Evolutionary conservation across 2,329 filamentous ascomycete species (phyloP), one percentile per base, ranked within the genome.

Genomic region (Pestalotiopsis sp.): DNA sequence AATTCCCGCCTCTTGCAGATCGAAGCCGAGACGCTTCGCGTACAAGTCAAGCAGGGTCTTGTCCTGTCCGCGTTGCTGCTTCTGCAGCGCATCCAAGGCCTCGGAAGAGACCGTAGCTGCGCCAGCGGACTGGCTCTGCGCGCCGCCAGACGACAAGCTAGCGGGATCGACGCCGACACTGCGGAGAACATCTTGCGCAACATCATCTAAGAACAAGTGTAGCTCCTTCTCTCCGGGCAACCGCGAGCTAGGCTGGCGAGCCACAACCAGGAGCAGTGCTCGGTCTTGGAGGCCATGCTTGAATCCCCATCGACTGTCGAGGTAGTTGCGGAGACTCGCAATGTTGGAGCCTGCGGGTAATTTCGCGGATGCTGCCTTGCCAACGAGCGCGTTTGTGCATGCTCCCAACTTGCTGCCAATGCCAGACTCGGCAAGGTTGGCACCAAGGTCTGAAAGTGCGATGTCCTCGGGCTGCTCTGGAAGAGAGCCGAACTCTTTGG

Each of bases 381-480:
- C 73, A 14, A 73, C 52, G 0, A 71, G 70, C 7, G 71, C 67
- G 17, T 69, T 71, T 31, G 73, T 52, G 45, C 73, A 74, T 27
- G 72, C 70, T 23, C 79, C 80, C 41, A 80, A 20, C 14, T 63
- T 71, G 41, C 74, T 73, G 5, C 79, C 78, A 14, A 72, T 70
- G 67, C 78, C 79, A 7, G 68, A 69, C 23, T 71, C 68, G 62
- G 79, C 76, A 2, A 82, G 67, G 5, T 71, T 69, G 6, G 75
- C 71, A 31, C 72, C 76, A 3, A 84, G 72, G 25, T 76, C 75
- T 2, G 70, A 67, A 7, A 84, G 68, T 25, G 79, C 69, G 67
- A 81, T 71, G 39, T 82, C 80, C 62, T 84, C 82, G 4, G 77
- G 72, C 9, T 78, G 76, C 52, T 83, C 81, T 4, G 82, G 81